A percentile compares a stretch with the other conserved stretches of the same genome.
phyloP scores from a whole-genome alignment of 164 flowering plant genomes.

The Kalanchoe fedtschenkoi region DNA sequence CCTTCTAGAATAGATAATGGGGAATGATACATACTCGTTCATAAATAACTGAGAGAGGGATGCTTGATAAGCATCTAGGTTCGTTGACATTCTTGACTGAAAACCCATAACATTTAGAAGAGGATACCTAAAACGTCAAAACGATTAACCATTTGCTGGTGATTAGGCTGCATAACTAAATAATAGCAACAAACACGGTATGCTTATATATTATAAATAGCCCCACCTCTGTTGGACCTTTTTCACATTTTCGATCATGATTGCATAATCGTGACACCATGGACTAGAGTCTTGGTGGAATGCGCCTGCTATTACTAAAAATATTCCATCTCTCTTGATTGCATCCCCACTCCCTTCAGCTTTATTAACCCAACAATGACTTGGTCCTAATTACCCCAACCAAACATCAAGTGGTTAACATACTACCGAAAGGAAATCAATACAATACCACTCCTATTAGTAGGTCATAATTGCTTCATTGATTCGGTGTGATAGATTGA shows the following conservation, averaged over 20 bases:
- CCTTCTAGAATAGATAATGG: conserved; percentile 46
- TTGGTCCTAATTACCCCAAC: conserved; percentile 38
- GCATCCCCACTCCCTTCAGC: conserved; percentile 16
- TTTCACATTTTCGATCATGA: conserved; percentile 48
- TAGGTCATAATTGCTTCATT: not conserved
- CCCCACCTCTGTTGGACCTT: conserved; percentile 67
- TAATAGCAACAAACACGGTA: not conserved
- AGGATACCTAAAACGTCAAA: conserved; percentile 43
- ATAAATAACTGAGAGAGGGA: conserved; percentile 29
- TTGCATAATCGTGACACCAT: conserved; percentile 13
- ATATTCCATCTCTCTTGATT: conserved; percentile 28
- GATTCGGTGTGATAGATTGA: not conserved
- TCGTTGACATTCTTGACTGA: conserved; percentile 25
- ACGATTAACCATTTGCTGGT: not conserved
- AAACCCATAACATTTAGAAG: conserved; percentile 47
- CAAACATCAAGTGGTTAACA: not conserved
- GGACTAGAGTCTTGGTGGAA: conserved; percentile 19
- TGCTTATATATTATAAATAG: not conserved
- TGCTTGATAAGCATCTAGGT: conserved; percentile 17
- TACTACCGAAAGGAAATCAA: not conserved
- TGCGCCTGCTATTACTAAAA: conserved; percentile 39
- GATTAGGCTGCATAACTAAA: not conserved
- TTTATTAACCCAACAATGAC: conserved; percentile 66
- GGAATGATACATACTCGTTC: conserved; percentile 61
- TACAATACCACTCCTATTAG: not conserved